Evolutionary conservation across 306 rosid species (phyloP), one percentile per base, ranked within the genome.

Genomic region (Ammopiptanthus mongolicus): DNA sequence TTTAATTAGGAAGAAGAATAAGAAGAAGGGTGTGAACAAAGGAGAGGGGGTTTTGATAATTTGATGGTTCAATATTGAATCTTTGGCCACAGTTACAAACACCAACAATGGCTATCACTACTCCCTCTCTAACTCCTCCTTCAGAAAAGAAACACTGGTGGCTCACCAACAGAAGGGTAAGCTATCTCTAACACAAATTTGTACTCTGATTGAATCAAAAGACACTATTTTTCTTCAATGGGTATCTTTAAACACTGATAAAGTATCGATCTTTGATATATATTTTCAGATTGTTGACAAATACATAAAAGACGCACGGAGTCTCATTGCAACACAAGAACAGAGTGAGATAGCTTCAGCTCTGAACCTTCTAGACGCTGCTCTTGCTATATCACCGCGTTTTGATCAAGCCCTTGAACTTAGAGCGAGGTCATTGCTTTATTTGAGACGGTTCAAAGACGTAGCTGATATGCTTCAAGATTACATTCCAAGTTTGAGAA

Each of bases 381-480:
- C 98, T 42, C 70, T 96, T 3, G 84, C 90, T 2, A 84, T 96
- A 37, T 86, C 89, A 3, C 99, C 99, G 0, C 86, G 89, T 1
- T 67, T 87, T 0, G 99, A 96, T 44, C 91, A 73, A 21, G 99
- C 97, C 2, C 87, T 96, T 5, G 97, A 96, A 73, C 91, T 96
- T 3, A 92, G 81, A 71, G 99, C 99, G 5, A 78, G 91, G 81
- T 89, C 88, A n/a, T 65, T 96, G 33, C 90, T 96, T 13, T 83
- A 71, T 73, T 91, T 96, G 19, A 80, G 97, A 48, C 80, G 97
- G 15, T 96, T 84, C 81, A 96, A 96, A 71, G 98, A 96, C 14
- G 96, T 96, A 0, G 98, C 98, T 1, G 82, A 92, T 75, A 89
- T 96, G 98, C 97, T 96, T 11, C 99, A 96, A 69, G 99, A 92